phyloP scores from a whole-genome alignment of 2,329 filamentous ascomycete genomes.

The Aspergillus ochraceoroseus region DNA sequence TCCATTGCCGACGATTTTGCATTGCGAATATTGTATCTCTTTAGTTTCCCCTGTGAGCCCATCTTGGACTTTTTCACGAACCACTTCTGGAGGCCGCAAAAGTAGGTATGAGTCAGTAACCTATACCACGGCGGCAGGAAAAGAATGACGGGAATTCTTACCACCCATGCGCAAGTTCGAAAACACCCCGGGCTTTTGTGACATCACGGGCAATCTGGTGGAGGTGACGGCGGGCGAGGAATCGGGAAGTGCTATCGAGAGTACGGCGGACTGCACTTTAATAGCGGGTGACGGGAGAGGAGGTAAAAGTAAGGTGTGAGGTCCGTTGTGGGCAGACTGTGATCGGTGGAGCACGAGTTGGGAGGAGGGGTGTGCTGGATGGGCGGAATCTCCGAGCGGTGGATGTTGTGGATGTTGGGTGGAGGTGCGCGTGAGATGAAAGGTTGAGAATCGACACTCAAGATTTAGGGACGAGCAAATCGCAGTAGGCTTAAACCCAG shows the following conservation, averaged over 20 bases:
- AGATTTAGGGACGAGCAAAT: slow-evolving; percentile 25
- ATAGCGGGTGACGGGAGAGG: slow-evolving; percentile 43
- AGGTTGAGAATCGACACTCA: slow-evolving; percentile 28
- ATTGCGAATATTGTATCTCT: slow-evolving; percentile 97
- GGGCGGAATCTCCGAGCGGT: slow-evolving; percentile 35
- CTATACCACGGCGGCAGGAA: slow-evolving; percentile 15
- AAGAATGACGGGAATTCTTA: slow-evolving; percentile 50
- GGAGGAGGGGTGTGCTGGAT: slow-evolving; percentile 32
- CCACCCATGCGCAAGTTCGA: slow-evolving; percentile 90
- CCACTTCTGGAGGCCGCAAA: slow-evolving; percentile 63
- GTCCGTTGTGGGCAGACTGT: slow-evolving; percentile 53
- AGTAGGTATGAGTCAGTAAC: slow-evolving; percentile 15
- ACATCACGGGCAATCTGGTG: slow-evolving; percentile 56
- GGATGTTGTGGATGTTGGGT: slow-evolving; percentile 31
- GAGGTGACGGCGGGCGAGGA: slow-evolving; percentile 17
- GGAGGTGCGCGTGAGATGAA: slow-evolving; percentile 33
- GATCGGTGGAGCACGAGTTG: slow-evolving; percentile 31
- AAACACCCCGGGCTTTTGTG: slow-evolving; percentile 88
- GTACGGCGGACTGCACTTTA: slow-evolving; percentile 43
- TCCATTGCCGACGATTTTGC: slow-evolving; percentile 98
- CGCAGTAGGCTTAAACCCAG: slow-evolving; percentile 25
- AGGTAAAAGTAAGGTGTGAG: slow-evolving; percentile 39
- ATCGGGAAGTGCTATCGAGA: slow-evolving; percentile 36
- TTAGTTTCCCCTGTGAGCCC: slow-evolving; percentile 93
- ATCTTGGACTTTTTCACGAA: slow-evolving; percentile 98